Evolutionary conservation across 805 yeast genomes (phyloP), one percentile per base, ranked within the genome.

Genomic region (Yarrowia porcina): DNA sequence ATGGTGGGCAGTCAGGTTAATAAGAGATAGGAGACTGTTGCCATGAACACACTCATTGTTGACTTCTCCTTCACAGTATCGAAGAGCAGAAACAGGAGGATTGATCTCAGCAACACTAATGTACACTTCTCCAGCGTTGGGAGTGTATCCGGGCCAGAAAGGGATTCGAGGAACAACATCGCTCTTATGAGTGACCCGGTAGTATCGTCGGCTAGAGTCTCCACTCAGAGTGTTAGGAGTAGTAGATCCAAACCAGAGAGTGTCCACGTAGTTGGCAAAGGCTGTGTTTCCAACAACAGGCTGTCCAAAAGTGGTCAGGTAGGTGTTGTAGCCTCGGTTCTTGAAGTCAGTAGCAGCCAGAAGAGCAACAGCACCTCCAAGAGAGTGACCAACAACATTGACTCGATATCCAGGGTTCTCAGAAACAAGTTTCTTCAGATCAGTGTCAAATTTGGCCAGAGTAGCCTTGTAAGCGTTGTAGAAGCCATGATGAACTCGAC

Each of bases 361-460:
- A 3, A 78, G 72, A 1, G 90, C 86, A 54, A 86, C 71, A 0
- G 91, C 90, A 6, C 86, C 94, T 2, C 91, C 92, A 39, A 88
- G 73, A 0, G 94, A 88, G 72, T 89, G 96, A 0, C 96, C 94
- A 0, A 83, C 75, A 0, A 86, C 77, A 2, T 80, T 77, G 2
- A 87, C 63, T 27, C 76, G 69, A 69, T 84, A 86, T 18, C 76
- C 78, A 0, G 84, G 82, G 68, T 79, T 72, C 33, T 36, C 20
- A 10, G 38, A 25, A 18, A 27, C 32, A 13, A 35, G 56, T 7
- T 32, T 21, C 39, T 32, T 49, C 20, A 49, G 39, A 4, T 35
- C 30, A 21, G 4, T 10, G 28, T 49, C 56, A n/a, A 49, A 49
- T 18, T 25, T 36, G 2, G 18, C 35, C 1, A 36, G 35, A 18